These are phyloP conservation scores for Monosporascus sp. DNA, from an alignment of 2,329 filamentous ascomycete genomes.

Conservation along the genomic window DNA sequence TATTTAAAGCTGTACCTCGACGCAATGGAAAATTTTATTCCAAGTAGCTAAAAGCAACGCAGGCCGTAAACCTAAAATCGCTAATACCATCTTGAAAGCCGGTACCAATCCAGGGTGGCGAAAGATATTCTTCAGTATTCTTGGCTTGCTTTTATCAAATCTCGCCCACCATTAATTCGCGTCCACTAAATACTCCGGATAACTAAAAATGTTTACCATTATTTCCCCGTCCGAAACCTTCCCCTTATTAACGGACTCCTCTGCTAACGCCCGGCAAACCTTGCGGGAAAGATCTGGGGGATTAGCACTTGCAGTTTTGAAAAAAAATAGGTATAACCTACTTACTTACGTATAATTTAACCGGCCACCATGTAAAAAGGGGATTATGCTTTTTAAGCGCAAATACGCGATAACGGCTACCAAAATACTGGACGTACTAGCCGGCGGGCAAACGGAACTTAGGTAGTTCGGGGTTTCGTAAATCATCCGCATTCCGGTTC, in stretches of 20 bases:
- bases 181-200: background rate
- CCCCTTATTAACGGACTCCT: background rate
- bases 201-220: conserved; percentile 1
- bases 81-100: background rate
- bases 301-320: no score
- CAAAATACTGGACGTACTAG: no score
- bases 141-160: conserved; percentile 2
- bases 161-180: conserved; percentile 1
- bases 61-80: background rate
- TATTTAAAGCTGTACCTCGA: background rate
- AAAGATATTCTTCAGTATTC: background rate
- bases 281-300: fast-evolving
- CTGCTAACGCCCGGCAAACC: no score
- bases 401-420: no score
- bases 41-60: background rate
- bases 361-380: background rate
- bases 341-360: conserved; percentile 4
- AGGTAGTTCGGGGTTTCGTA: background rate
- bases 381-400: background rate
- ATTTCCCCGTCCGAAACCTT: background rate
- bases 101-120: background rate
- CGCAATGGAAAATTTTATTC: conserved; percentile 3
- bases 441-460: background rate
- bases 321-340: no score
- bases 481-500: background rate